A percentile compares a stretch with the other conserved stretches of the same genome.
These are phyloP conservation scores for Candida pseudofarinosa DNA, from an alignment of 805 yeast species.

Conservation along the genomic window DNA sequence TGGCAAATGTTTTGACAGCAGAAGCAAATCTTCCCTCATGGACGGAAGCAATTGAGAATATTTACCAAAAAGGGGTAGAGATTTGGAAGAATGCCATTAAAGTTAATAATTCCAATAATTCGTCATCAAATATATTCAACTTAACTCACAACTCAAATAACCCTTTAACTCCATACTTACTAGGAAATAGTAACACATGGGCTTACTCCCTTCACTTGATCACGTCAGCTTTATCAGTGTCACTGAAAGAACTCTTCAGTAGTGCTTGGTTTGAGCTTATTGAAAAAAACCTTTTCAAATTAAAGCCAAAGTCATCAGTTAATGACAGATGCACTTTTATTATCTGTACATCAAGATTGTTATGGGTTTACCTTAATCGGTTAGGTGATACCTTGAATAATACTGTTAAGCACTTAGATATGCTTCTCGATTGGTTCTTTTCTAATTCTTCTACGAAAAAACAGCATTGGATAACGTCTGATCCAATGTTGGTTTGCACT, in stretches of 20 bases:
- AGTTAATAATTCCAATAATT: conserved; percentile 1
- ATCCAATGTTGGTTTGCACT: conserved; percentile 56
- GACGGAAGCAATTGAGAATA: conserved; percentile 72
- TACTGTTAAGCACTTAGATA: conserved; percentile 74
- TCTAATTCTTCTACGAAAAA: conserved; percentile 42
- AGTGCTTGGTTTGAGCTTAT: conserved; percentile 66
- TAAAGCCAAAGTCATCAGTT: conserved; percentile 57
- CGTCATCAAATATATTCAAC: background rate
- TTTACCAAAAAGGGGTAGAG: conserved; percentile 48
- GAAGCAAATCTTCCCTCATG: conserved; percentile 96
- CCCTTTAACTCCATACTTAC: background rate
- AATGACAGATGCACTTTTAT: conserved; percentile 54
- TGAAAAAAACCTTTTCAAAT: conserved; percentile 55
- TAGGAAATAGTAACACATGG: conserved; percentile 46
- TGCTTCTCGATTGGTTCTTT: conserved; percentile 54
- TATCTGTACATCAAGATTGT: conserved; percentile 63
- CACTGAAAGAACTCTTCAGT: conserved; percentile 73
- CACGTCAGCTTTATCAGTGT: conserved; percentile 72
- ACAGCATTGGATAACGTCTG: conserved; percentile 73
- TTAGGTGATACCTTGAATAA: conserved; percentile 86
- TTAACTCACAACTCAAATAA: background rate
- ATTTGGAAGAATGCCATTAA: conserved; percentile 40
- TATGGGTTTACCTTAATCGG: conserved; percentile 88
- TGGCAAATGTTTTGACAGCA: conserved; percentile 84
- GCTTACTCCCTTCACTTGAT: conserved; percentile 60